Evolutionary conservation across 176 grass and related monocot genomes (phyloP), one percentile per base, ranked within the genome.

Genomic region (Phoenix roebelenii): DNA sequence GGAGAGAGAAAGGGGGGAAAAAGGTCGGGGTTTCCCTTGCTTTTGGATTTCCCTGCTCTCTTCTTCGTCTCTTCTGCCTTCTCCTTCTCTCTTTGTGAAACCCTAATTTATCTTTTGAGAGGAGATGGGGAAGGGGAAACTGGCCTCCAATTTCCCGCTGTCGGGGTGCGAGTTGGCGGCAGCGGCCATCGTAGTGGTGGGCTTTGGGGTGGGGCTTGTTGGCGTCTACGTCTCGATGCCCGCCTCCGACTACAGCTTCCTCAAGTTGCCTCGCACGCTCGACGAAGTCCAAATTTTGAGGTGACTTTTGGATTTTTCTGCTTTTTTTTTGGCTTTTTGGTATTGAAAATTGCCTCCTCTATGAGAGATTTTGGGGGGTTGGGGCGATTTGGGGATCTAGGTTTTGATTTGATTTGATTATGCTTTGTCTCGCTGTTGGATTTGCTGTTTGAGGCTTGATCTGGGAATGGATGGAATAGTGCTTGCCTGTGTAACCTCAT

Each of bases 221-320:
- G 87, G 78, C 10, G 84, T 98, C 59, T 98, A 98, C 74, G 72
- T 92, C 6, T 92, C 93, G 54, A 98, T 98, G 93, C 87, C 87
- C 67, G 24, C 58, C 25, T 72, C 59, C 18, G 70, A 72, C 50
- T 72, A 72, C 18, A 72, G 70, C 26, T 72, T 72, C 70, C 70
- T 72, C 59, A 72, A 72, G 51, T 62, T 72, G 59, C 70, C 70
- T 4, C 70, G 70, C 25, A 63, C 70, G 26, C 50, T 72, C 15
- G 50, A 72, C 59, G 93, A 98, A 56, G 82, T 98, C 67, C 84
- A 92, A 75, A 80, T 78, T 69, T 81, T 98, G 60, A 92, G 81
- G 93, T 98, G 83, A 72, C 9, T 22, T 64, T 19, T 55, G 52
- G 7, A n/a, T 10, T 2, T 23, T 1, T 57, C 1, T 5, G 29